Conservation (phyloP, 2,329 filamentous ascomycete genomes). For the Chaetomium sp. region DNA sequence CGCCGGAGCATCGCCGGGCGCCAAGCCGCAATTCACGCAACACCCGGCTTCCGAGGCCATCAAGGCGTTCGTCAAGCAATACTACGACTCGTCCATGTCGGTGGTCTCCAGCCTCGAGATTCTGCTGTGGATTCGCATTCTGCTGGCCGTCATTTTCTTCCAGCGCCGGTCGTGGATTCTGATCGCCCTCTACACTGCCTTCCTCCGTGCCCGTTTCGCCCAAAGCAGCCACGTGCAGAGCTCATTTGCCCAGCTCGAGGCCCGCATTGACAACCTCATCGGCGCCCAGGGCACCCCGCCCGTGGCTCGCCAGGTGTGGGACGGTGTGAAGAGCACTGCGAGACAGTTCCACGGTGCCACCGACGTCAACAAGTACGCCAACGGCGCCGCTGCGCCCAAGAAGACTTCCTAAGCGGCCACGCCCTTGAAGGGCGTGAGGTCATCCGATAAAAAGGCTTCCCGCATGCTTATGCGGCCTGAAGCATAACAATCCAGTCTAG, state of each 20-base stretch:
- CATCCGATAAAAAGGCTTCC: conserved; percentile 25
- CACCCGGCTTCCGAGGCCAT: conserved; percentile 77
- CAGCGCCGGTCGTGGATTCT: conserved; percentile 89
- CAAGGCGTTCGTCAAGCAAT: conserved; percentile 92
- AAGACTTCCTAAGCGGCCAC: conserved; percentile 57
- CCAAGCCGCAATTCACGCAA: conserved; percentile 57
- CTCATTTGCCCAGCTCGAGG: conserved; percentile 71
- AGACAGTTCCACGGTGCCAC: conserved; percentile 78
- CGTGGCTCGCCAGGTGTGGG: conserved; percentile 77
- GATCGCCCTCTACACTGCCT: conserved; percentile 80
- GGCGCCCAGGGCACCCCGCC: conserved; percentile 87
- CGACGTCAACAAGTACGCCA: conserved; percentile 73
- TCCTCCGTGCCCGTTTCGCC: conserved; percentile 85
- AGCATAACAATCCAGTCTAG: conserved; percentile 1
- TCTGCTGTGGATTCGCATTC: conserved; percentile 78
- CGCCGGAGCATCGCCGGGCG: conserved; percentile 57
- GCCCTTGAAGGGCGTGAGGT: neutral
- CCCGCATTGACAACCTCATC: conserved; percentile 77
- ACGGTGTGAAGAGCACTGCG: conserved; percentile 70
- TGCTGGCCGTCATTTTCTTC: conserved; percentile 83
- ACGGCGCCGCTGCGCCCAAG: conserved; percentile 61
- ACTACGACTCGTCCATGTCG: conserved; percentile 96
- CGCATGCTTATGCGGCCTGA: conserved; percentile 19
- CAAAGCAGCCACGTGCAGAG: conserved; percentile 94
- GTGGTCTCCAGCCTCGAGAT: conserved; percentile 89